Evolutionary conservation across 495 filamentous ascomycete species (phyloP), one percentile per base, ranked within the genome.

Genomic region (Neurospora sp.): DNA sequence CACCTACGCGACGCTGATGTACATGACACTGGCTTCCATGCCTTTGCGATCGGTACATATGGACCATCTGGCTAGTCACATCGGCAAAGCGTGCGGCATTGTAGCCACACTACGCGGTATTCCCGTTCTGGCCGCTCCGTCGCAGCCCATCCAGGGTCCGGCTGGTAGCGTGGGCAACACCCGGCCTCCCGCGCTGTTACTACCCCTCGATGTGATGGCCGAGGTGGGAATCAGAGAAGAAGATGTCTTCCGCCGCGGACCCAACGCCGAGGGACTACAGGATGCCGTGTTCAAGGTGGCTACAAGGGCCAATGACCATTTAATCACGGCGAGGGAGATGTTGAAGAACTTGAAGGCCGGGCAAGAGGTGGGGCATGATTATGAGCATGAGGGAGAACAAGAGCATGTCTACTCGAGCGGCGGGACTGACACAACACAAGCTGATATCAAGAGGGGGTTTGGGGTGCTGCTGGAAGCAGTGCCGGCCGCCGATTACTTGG

Each of bases 251-350:
- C 88, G 94, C 4, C 84, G 88, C n/a, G 95, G 94, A 0, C 86
- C 91, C 0, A 85, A 89, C 8, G 95, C 96, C 0, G 83, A 88
- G 17, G 94, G 94, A 0, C 83, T 98, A 10, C 88, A 90, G 42
- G 96, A 98, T 82, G 95, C 94, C 2, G 90, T 99, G 5, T 98
- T 98, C 77, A 86, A 88, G 24, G 94, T 98, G 28, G 96, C 96
- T 1, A 98, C 96, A 0, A 88, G 94, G 39, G 96, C 96, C 6
- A 94, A 93, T 79, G 96, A 99, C 83, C 96, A 99, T 81, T 82
- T 98, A 69, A 97, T 98, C 73, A 98, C 96, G 0, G 95, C 92
- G 19, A 85, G 95, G 74, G 92, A 96, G 80, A 96, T 98, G 96
- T 78, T 97, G 75, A 90, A 88, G 80, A 92, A 92, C 77, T 80